Base-by-base conservation (phyloP, 1,284 basidiomycete genomes). In the Neonothopanus nambi region DNA sequence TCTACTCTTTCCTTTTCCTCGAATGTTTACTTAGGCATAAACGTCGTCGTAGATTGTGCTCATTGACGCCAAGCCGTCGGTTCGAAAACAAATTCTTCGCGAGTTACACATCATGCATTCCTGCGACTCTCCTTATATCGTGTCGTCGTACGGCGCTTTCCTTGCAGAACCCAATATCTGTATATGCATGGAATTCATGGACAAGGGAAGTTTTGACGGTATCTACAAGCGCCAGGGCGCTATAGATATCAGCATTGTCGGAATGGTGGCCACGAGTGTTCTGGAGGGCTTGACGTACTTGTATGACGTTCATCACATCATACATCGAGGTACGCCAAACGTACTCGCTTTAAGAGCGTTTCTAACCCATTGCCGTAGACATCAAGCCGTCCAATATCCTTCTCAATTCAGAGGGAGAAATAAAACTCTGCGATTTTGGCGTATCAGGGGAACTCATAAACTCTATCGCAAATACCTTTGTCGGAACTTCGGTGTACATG, bases 351-450 rank as follows among this genome's bases (percentile, higher is more conserved):
- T 28, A 48, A 40, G 43, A 33, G 40, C 13, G 37, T 39, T 33
- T 21, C 20, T 26, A 5, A 6, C n/a, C 9, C 8, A 45, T 30
- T n/a, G 33, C 2, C n/a, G 13, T 48, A 97, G 96, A 99, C 66
- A 98, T 99, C 77, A 99, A 99, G 70, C 96, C 96, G 2, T 97
- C 93, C 43, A 99, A 99, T 67, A 96, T 99, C 55, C 81, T 99
- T 13, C 91, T 85, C 72, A 98, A 98, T 67, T 93, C 93, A 9
- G 77, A 83, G 40, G 97, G 96, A 1, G 85, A 96, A 64, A 95
- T 99, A 78, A 99, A 99, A 73, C 90, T 99, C 41, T 98, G 95
- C 65, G 97, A 99, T 72, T 99, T 99, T 71, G 96, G 96, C 43
- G 97, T 99, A 5, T 97, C 94, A 0, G 97, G 97, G 13, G 96